Evolutionary conservation across 2,329 filamentous ascomycete species (phyloP), one percentile per base, ranked within the genome.

Genomic region (Hypoxylon sp.): DNA sequence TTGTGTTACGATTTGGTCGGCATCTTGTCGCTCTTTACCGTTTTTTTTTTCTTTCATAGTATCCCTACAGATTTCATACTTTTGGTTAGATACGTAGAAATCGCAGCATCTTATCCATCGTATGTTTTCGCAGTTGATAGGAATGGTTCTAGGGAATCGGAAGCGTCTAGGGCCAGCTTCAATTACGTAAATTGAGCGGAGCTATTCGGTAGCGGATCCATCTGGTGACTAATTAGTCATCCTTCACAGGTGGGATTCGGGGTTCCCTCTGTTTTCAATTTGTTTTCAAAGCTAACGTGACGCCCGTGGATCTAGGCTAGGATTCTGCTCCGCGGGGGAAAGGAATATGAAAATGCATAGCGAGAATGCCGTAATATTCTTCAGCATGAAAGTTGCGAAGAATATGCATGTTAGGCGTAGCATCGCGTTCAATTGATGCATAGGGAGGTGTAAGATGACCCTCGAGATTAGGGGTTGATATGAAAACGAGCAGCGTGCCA

Each of bases 171-270:
- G 58, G 61, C 49, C 46, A 24, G 19, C 32, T n/a, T 39, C 39
- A 56, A 60, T 68, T 68, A 65, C 62, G 59, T 63, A 68, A 65
- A 63, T n/a, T 26, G 22, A n/a, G 24, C 28, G n/a, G 32, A 20
- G 19, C 32, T 7, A n/a, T 30, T 7, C 10, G 19, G 28, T 54
- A 20, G 48, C 49, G 47, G 46, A 37, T 26, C 49, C 7, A 17
- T 39, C 37, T 11, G 50, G 58, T 67, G 64, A 64, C 39, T 64
- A 67, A 67, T 64, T 11, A 15, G 43, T 55, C 55, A 41, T 19
- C 44, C 56, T 43, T 56, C 22, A 64, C 37, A 67, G 64, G 64
- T 30, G 52, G 22, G 7, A 50, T 47, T 49, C 51, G 48, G 51
- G 11, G 10, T 44, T 28, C 22, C 6, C 22, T 17, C 52, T 30